These are phyloP conservation scores for Stentor roeselii DNA, from an alignment of 73 alveolate species.

Conservation along the genomic window DNA sequence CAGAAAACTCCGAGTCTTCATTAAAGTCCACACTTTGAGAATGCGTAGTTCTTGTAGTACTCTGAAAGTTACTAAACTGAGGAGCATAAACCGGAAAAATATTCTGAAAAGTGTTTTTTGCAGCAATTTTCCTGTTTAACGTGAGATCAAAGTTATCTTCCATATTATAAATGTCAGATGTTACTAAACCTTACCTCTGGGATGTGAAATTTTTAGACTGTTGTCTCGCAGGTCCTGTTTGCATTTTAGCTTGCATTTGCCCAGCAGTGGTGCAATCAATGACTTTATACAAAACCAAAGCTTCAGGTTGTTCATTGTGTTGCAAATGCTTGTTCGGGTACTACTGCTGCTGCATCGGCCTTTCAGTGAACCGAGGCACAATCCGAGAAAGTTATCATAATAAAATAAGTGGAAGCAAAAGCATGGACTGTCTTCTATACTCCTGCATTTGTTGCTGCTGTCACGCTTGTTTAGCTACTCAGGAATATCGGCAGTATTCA, in stretches of 20 bases:
- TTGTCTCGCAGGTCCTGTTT: not conserved
- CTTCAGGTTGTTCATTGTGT: not conserved
- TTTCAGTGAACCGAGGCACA: not conserved
- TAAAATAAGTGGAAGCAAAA: not conserved
- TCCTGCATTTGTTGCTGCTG: not conserved
- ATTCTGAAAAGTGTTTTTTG: not conserved
- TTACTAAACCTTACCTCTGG: not conserved
- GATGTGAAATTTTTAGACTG: not conserved
- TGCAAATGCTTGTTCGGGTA: not conserved
- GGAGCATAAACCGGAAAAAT: not conserved
- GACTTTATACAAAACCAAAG: not conserved
- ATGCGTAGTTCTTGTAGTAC: not conserved
- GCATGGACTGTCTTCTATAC: not conserved
- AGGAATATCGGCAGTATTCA: not conserved
- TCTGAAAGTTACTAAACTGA: not conserved
- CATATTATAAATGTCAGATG: not conserved
- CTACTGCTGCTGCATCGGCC: not conserved
- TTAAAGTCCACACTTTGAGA: not conserved
- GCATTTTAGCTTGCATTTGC: not conserved
- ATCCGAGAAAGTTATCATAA: not conserved
- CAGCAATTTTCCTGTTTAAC: not conserved
- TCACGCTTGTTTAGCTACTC: constrained; percentile 3
- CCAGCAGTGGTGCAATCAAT: not conserved
- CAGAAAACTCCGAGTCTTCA: not conserved
- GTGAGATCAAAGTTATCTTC: not conserved